A percentile compares a stretch with the other conserved stretches of the same genome.
phyloP scores from a whole-genome alignment of 352 stramenopile species.

The Plasmopara muralis region DNA sequence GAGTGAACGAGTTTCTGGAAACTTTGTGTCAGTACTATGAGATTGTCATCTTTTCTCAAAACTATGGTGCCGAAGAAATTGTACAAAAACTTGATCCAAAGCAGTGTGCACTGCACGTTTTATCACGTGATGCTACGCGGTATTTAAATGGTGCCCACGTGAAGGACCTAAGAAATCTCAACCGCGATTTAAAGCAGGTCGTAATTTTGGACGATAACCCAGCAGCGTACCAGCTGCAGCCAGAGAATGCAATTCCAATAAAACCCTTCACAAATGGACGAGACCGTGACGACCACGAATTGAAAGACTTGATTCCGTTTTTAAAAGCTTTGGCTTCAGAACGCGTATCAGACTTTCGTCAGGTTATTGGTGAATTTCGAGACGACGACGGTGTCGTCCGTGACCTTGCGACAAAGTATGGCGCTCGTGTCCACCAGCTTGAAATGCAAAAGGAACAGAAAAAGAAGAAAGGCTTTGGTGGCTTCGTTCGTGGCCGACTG shows the following conservation, averaged over 20 bases:
- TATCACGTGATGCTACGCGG: constrained; percentile 75
- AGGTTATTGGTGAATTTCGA: constrained; percentile 70
- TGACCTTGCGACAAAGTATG: constrained; percentile 71
- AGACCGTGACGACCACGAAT: constrained; percentile 70
- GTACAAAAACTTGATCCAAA: constrained; percentile 77
- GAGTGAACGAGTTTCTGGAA: constrained; percentile 83
- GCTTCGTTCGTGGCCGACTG: constrained; percentile 72
- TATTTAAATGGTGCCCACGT: constrained; percentile 81
- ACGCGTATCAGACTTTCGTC: constrained; percentile 67
- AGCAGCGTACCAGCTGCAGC: constrained; percentile 73
- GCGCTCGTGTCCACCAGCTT: constrained; percentile 63
- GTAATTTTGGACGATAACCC: constrained; percentile 83
- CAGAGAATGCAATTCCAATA: constrained; percentile 78
- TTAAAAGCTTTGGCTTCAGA: constrained; percentile 75
- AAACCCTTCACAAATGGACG: constrained; percentile 72
- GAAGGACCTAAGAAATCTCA: constrained; percentile 76
- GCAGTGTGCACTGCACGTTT: constrained; percentile 71
- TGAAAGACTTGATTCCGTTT: constrained; percentile 82
- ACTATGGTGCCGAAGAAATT: constrained; percentile 77
- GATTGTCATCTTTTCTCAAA: constrained; percentile 85
- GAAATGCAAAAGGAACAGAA: constrained; percentile 79
- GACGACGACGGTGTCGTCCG: constrained; percentile 75
- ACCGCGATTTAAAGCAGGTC: constrained; percentile 73
- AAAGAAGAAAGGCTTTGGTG: constrained; percentile 76
- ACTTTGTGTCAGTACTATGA: constrained; percentile 83